Base-by-base conservation (phyloP, 495 filamentous ascomycete species). In the Xylaria sp. region DNA sequence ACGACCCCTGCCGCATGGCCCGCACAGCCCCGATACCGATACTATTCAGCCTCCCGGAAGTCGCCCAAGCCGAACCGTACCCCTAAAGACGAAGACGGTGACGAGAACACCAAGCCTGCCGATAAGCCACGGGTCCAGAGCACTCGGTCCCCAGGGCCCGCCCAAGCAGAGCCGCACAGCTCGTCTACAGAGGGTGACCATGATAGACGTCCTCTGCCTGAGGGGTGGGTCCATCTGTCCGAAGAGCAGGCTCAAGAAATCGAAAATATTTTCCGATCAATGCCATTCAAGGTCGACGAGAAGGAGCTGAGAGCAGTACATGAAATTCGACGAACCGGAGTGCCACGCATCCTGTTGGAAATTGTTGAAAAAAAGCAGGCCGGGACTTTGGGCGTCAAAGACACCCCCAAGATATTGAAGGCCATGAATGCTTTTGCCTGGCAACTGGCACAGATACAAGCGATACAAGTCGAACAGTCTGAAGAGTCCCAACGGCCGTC, bases 41-140 rank as follows among this genome's bases (percentile, higher is more conserved):
- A 81, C 21, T 93, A 90, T 77, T 83, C 90, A 61, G 87, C 88
- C 57, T 80, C 81, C 66, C 84, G 86, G 75, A 87, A 85, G 63
- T 80, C 84, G 70, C 82, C 82, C 70, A 82, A 85, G 6, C 37
- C 17, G 5, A 26, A 35, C 0, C 55, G 29, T 24, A 52, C 40
- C 0, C 43, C 68, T 26, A 26, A 67, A 21, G 33, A 48, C 19
- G 43, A 67, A 21, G 33, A 48, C 19, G 43, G 24, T 9, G 35
- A 48, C 33, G 31, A 52, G 55, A n/a, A n/a, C n/a, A 33, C 29
- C 2, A 4, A 69, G 7, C 1, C 55, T 29, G 55, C 69, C 0
- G 68, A 72, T 11, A 74, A 74, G 15, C 75, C 74, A 14, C 29
- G 70, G 58, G 26, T 77, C 21, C 52, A 79, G 59, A 75, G 66